These are phyloP conservation scores for Laburnicola sp. DNA, from an alignment of 2,329 filamentous ascomycete species.

Conservation along the genomic window DNA sequence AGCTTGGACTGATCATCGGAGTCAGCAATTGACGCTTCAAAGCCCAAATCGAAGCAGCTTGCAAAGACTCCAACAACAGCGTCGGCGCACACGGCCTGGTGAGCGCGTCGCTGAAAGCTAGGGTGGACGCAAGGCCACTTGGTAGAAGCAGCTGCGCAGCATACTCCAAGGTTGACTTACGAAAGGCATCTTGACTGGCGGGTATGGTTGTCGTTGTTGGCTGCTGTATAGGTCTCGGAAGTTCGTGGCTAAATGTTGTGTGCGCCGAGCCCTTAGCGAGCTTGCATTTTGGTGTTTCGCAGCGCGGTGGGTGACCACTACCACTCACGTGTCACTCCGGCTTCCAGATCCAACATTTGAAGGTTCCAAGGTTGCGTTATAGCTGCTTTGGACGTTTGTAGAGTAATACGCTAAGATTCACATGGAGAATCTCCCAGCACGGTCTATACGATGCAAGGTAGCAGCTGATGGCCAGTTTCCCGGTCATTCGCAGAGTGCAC, in stretches of 20 bases:
- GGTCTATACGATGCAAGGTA: too few species aligned
- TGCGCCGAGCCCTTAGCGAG: conserved; percentile 24
- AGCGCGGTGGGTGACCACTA: conserved; percentile 27
- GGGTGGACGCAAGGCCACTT: conserved; percentile 5
- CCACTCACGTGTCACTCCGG: background rate
- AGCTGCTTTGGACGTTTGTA: too few species aligned
- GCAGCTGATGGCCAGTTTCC: too few species aligned
- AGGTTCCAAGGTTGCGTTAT: too few species aligned
- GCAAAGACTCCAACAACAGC: conserved; percentile 50
- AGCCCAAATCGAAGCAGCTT: conserved; percentile 88
- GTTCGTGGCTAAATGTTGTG: conserved; percentile 22
- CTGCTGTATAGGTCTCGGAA: conserved; percentile 21
- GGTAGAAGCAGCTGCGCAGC: conserved; percentile 5
- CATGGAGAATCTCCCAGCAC: too few species aligned
- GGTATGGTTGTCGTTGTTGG: conserved; percentile 31
- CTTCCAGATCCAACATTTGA: too few species aligned
- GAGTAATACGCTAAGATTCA: too few species aligned
- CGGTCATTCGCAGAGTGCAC: too few species aligned
- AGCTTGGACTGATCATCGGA: conserved; percentile 86
- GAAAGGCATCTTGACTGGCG: conserved; percentile 51
- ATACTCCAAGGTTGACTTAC: conserved; percentile 47
- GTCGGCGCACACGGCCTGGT: conserved; percentile 16
- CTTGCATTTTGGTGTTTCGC: conserved; percentile 12
- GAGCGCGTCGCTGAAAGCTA: background rate
- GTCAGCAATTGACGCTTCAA: conserved; percentile 99